Percentiles rank a stretch among this genome's conserved stretches.
These are phyloP conservation scores for Ceriops decandra DNA, from an alignment of 345 rosid genomes.

Conservation along the genomic window DNA sequence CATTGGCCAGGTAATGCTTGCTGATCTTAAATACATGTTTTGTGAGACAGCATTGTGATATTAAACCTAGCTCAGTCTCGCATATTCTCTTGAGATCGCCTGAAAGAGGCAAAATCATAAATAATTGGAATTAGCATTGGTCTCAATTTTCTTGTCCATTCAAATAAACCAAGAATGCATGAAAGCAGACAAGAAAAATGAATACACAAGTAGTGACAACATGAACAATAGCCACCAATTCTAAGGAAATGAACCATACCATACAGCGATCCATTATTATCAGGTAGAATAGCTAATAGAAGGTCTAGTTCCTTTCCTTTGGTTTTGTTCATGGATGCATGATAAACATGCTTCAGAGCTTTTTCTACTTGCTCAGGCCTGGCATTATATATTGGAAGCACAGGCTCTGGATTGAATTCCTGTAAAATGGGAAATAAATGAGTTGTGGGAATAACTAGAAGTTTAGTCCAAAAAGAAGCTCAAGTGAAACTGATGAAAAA, in stretches of 20 bases:
- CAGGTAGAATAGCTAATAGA: constrained; percentile 83
- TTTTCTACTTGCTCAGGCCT: constrained; percentile 98
- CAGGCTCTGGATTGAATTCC: constrained; percentile 94
- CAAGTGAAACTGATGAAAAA: not conserved
- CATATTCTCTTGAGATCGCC: constrained; percentile 98
- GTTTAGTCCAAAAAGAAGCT: not conserved
- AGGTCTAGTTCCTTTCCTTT: constrained; percentile 98
- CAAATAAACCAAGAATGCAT: not conserved
- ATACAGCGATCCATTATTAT: constrained; percentile 91
- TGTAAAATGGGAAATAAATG: constrained; percentile 19
- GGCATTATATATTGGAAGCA: constrained; percentile 79
- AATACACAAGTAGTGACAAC: no score
- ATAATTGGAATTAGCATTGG: constrained; percentile 4
- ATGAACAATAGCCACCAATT: not conserved
- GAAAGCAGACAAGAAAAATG: no score
- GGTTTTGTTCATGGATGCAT: constrained; percentile 72
- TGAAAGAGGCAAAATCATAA: constrained; percentile 22
- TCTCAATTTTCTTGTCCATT: not conserved
- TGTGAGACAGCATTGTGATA: constrained; percentile 95
- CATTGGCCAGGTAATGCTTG: constrained; percentile 96
- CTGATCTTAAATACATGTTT: constrained; percentile 96
- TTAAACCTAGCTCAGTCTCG: constrained; percentile 94
- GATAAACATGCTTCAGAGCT: constrained; percentile 87
- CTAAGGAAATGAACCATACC: constrained; percentile 40
- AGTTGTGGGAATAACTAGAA: not conserved